These are phyloP conservation scores for Dactylellina sp. DNA, from an alignment of 2,329 filamentous ascomycete species.

Conservation along the genomic window DNA sequence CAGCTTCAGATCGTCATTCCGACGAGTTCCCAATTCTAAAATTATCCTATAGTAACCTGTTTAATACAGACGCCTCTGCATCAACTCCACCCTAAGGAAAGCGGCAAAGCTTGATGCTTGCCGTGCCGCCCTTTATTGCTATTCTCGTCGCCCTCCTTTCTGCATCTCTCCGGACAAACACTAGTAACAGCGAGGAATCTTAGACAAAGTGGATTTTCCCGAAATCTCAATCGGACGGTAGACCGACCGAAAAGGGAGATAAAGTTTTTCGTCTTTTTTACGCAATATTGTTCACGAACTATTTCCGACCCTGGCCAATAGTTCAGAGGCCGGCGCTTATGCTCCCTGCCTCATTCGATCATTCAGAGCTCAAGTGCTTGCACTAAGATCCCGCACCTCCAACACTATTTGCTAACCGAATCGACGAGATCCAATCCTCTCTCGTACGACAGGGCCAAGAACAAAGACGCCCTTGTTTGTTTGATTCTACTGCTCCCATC, in stretches of 20 bases:
- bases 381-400: slow-evolving; percentile 52
- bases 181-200: background rate
- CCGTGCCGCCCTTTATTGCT: slow-evolving; percentile 36
- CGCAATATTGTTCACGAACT: slow-evolving; percentile 38
- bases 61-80: slow-evolving; percentile 19
- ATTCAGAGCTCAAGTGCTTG: slow-evolving; percentile 26
- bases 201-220: slow-evolving; percentile 2
- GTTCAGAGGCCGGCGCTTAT: slow-evolving; percentile 41
- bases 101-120: slow-evolving; percentile 40
- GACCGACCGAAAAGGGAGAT: slow-evolving; percentile 18
- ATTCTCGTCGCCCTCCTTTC: slow-evolving; percentile 39
- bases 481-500: slow-evolving; percentile 7
- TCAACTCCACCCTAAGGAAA: slow-evolving; percentile 19
- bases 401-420: slow-evolving; percentile 32
- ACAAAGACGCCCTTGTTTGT: slow-evolving; percentile 17
- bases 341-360: slow-evolving; percentile 53
- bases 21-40: slow-evolving; percentile 17
- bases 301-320: slow-evolving; percentile 45
- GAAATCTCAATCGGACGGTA: slow-evolving; percentile 6
- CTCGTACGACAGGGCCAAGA: slow-evolving; percentile 25
- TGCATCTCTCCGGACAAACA: slow-evolving; percentile 8
- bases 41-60: too few species aligned
- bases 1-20: too few species aligned
- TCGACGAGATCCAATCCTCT: slow-evolving; percentile 38
- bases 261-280: slow-evolving; percentile 26